phyloP scores from a whole-genome alignment of 306 rosid species.

The Crotalaria pallida region DNA sequence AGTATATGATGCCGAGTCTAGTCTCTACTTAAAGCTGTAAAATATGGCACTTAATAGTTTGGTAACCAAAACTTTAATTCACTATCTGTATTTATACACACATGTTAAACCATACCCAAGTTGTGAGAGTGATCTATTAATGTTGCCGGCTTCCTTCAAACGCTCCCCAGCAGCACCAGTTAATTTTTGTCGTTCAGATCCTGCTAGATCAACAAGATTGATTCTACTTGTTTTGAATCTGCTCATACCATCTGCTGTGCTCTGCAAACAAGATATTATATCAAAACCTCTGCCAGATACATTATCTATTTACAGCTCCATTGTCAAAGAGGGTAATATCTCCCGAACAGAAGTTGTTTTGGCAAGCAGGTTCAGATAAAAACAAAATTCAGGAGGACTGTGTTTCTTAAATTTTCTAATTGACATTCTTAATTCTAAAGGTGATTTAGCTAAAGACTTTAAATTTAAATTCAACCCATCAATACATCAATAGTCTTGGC shows the following conservation, averaged over 20 bases:
- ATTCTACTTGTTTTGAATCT: constrained; percentile 92
- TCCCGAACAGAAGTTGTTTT: constrained; percentile 1
- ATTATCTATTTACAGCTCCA: not conserved
- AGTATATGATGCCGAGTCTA: not conserved
- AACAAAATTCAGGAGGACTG: not conserved
- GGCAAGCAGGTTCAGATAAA: not conserved
- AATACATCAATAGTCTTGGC: not conserved
- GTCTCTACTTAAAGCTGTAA: not conserved
- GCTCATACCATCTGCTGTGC: constrained; percentile 64
- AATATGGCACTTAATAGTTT: not conserved
- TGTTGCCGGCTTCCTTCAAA: constrained; percentile 95
- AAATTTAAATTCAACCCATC: not conserved
- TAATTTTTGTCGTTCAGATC: no score
- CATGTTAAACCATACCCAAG: constrained; percentile 67
- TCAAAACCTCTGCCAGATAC: constrained; percentile 20
- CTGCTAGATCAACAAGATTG: constrained; percentile 97
- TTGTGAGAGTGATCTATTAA: constrained; percentile 95
- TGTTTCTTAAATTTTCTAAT: not conserved
- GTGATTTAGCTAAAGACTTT: no score
- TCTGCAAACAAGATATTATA: constrained; percentile 45
- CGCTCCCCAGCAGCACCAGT: no score
- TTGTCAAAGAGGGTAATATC: not conserved
- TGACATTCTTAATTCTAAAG: not conserved
- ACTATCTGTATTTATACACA: not conserved
- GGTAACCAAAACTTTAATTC: not conserved